These are phyloP conservation scores for Colletotrichum liriopes DNA, from an alignment of 2,329 filamentous ascomycete species.

Conservation along the genomic window DNA sequence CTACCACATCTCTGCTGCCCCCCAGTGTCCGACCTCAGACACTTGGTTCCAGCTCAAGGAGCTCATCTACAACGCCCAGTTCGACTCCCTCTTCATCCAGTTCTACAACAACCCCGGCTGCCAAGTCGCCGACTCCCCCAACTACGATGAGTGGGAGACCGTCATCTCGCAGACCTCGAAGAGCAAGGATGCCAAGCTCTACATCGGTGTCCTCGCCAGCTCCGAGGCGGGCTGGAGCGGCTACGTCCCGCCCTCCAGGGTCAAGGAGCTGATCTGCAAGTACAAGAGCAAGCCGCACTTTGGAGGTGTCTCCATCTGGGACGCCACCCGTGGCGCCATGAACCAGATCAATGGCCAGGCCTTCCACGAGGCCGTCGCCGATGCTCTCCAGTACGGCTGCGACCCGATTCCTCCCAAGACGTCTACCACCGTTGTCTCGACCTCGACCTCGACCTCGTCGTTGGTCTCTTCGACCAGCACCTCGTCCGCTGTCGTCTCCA, in stretches of 20 bases:
- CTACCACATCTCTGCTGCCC: conserved; percentile 60
- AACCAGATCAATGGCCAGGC: conserved; percentile 53
- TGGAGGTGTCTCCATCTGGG: conserved; percentile 64
- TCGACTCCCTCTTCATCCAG: conserved; percentile 63
- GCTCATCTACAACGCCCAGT: conserved; percentile 57
- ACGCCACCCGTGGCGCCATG: conserved; percentile 54
- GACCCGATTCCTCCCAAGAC: conserved; percentile 48
- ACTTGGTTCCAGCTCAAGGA: conserved; percentile 53
- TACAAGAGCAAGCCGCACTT: conserved; percentile 57
- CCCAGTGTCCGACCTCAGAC: conserved; percentile 58
- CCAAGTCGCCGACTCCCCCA: conserved; percentile 52
- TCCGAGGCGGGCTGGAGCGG: conserved; percentile 48
- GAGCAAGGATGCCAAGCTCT: conserved; percentile 61
- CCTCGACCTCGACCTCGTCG: conserved; percentile 34
- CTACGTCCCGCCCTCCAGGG: conserved; percentile 53
- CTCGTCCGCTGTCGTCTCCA: conserved; percentile 35
- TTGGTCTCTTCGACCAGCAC: conserved; percentile 35
- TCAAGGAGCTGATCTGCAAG: conserved; percentile 58
- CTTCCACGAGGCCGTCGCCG: conserved; percentile 56
- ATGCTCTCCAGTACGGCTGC: conserved; percentile 57
- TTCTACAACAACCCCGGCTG: conserved; percentile 65
- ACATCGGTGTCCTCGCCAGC: conserved; percentile 59
- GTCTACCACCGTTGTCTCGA: conserved; percentile 41
- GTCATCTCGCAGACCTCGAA: conserved; percentile 52
- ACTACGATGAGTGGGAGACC: conserved; percentile 60